Evolutionary conservation across 2,329 filamentous ascomycete genomes (phyloP).

Genomic region (Phoma herbarum): DNA sequence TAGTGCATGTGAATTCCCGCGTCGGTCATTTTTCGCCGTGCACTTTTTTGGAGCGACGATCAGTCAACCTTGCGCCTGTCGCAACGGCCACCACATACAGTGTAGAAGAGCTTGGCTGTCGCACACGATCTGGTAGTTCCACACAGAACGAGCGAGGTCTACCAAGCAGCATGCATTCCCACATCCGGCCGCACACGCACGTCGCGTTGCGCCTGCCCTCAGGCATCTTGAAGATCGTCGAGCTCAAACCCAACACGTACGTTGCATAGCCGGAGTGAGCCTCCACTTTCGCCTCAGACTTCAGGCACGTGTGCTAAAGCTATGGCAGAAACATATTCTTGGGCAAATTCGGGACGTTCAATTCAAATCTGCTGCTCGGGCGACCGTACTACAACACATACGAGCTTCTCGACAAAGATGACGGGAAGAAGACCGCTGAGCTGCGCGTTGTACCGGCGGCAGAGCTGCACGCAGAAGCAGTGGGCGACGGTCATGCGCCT

Average conservation of each 20-base stretch:
- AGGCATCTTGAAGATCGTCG: constrained; percentile 65
- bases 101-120: constrained; percentile 9
- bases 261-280: constrained; percentile 55
- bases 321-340: constrained; percentile 77
- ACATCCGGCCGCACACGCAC: constrained; percentile 60
- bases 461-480: constrained; percentile 81
- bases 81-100: constrained; percentile 16
- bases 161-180: constrained; percentile 53
- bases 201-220: constrained; percentile 67
- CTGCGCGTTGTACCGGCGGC: constrained; percentile 80
- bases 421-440: constrained; percentile 69
- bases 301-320: not conserved
- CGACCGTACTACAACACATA: constrained; percentile 92
- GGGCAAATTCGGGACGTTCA: constrained; percentile 92
- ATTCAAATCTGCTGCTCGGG: constrained; percentile 87
- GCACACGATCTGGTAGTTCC: constrained; percentile 23
- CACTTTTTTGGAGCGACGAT: not conserved
- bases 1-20: constrained; percentile 11
- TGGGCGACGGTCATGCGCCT: constrained; percentile 62
- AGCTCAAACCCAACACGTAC: constrained; percentile 71
- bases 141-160: constrained; percentile 10
- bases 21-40: constrained; percentile 4
- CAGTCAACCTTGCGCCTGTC: constrained; percentile 10
- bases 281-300: constrained; percentile 15
- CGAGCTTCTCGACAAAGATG: constrained; percentile 78